These are phyloP conservation scores for Blastobotrys proliferans DNA, from an alignment of 1,139 yeast genomes.

Conservation along the genomic window DNA sequence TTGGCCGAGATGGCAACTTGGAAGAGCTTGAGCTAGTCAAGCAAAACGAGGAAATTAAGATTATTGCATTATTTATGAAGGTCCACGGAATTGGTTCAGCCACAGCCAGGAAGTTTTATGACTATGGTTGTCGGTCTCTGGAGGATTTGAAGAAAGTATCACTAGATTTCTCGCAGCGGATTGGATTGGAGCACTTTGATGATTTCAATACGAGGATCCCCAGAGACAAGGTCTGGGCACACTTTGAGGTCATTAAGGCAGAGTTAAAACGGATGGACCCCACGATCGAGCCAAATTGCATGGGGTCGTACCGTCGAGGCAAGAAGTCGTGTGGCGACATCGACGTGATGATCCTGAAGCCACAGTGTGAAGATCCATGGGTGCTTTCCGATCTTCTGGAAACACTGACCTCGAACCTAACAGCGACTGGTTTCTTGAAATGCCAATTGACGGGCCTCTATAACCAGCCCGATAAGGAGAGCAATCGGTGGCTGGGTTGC, in stretches of 20 bases:
- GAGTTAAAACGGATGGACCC: conserved; percentile 40
- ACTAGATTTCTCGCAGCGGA: conserved; percentile 39
- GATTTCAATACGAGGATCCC: conserved; percentile 50
- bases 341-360: conserved; percentile 50
- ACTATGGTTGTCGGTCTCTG: conserved; percentile 40
- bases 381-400: conserved; percentile 34
- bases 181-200: conserved; percentile 48
- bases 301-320: conserved; percentile 60
- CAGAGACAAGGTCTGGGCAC: conserved; percentile 45
- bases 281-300: conserved; percentile 38
- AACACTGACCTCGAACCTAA: conserved; percentile 32
- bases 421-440: conserved; percentile 33
- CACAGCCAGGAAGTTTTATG: conserved; percentile 44
- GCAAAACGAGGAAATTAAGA: too few species aligned
- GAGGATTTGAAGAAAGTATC: conserved; percentile 38
- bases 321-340: conserved; percentile 50
- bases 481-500: conserved; percentile 37
- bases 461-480: conserved; percentile 12
- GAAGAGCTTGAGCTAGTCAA: too few species aligned
- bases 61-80: conserved; percentile 38
- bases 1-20: too few species aligned
- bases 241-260: conserved; percentile 38
- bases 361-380: conserved; percentile 20
- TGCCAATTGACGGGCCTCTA: conserved; percentile 30
- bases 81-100: conserved; percentile 54